A percentile compares a stretch with the other conserved stretches of the same genome.
Evolutionary conservation across 1,139 yeast genomes (phyloP).

Genomic region (Suhomyces coccinellae): DNA sequence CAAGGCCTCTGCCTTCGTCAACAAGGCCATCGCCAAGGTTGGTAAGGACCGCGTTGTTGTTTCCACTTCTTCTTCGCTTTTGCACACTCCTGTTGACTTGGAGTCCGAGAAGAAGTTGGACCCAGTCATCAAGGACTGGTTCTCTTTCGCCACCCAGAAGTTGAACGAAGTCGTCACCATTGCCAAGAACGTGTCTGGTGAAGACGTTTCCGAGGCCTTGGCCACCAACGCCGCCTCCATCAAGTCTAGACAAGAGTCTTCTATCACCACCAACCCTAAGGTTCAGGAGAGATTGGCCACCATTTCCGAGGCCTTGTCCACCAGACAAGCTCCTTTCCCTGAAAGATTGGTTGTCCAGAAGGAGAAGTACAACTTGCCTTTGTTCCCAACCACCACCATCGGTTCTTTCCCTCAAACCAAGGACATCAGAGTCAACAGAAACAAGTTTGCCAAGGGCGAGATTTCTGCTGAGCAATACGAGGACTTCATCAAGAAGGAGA

Average conservation of each 20-base stretch:
- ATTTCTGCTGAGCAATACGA: slow-evolving; percentile 94
- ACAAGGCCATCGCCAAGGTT: slow-evolving; percentile 78
- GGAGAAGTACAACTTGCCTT: slow-evolving; percentile 85
- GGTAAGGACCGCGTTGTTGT: slow-evolving; percentile 89
- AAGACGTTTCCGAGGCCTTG: slow-evolving; percentile 64
- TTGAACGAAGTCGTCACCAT: slow-evolving; percentile 85
- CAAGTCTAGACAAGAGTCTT: slow-evolving; percentile 82
- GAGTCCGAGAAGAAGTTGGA: slow-evolving; percentile 87
- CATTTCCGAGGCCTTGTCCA: slow-evolving; percentile 74
- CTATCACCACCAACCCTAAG: slow-evolving; percentile 86
- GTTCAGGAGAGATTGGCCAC: slow-evolving; percentile 87
- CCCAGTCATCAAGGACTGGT: slow-evolving; percentile 93
- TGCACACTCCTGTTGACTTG: slow-evolving; percentile 98
- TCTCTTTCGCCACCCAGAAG: slow-evolving; percentile 98
- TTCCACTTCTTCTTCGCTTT: slow-evolving; percentile 93
- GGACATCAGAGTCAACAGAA: slow-evolving; percentile 98
- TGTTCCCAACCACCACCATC: slow-evolving; percentile 99
- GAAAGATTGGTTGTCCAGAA: slow-evolving; percentile 86
- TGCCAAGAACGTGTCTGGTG: slow-evolving; percentile 86
- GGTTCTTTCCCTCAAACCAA: slow-evolving; percentile 99
- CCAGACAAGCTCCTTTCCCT: slow-evolving; percentile 86
- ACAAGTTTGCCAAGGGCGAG: slow-evolving; percentile 96
- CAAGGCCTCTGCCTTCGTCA: slow-evolving; percentile 78
- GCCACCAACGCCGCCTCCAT: slow-evolving; percentile 86
- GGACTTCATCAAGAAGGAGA: slow-evolving; percentile 93